Evolutionary conservation across 768 basidiomycete species (phyloP), one percentile per base, ranked within the genome.

Genomic region (Rhizopogon salebrosus): DNA sequence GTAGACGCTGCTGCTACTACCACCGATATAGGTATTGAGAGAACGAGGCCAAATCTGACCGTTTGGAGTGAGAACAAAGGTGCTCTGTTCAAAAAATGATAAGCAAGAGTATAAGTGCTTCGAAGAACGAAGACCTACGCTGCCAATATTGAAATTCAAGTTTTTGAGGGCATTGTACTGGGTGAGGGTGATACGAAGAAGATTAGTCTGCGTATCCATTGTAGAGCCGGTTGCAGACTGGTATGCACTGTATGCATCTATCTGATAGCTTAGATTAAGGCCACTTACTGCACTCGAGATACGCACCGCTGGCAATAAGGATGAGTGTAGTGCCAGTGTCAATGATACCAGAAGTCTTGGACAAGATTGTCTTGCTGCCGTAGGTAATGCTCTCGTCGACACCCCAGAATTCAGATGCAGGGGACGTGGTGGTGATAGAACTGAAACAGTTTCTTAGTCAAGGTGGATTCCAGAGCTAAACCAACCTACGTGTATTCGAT

Each of bases 321-420:
- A 82, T 61, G 54, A 80, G 65, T n/a, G 80, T 80, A 13, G 79
- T 81, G 14, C 79, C 80, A 20, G 82, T 83, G 59, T 84, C 82
- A 40, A 84, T 79, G 53, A 85, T 80, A 53, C 83, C 83, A 37
- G 79, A 75, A 36, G 74, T 76, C 46, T 51, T 62, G 6, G 67
- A 29, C 48, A 83, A 65, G 48, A 83, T 79, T 18, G 68, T 67
- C 10, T 68, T 75, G 8, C 68, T 62, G 4, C 81, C 80, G 54
- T 81, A 83, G 11, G 67, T 70, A 53, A 84, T 70, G 54, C 72
- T 72, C 65, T 84, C 74, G 62, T 80, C 69, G 53, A 85, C 80
- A 24, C 83, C 83, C 83, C 83, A 84, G 72, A 72, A 83, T n/a
- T 62, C 54, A 43, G 57, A 66, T 27, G 79, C 71, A 24, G 81